Base-by-base conservation (phyloP, 2,329 filamentous ascomycete species). In the Aspergillus sp. region DNA sequence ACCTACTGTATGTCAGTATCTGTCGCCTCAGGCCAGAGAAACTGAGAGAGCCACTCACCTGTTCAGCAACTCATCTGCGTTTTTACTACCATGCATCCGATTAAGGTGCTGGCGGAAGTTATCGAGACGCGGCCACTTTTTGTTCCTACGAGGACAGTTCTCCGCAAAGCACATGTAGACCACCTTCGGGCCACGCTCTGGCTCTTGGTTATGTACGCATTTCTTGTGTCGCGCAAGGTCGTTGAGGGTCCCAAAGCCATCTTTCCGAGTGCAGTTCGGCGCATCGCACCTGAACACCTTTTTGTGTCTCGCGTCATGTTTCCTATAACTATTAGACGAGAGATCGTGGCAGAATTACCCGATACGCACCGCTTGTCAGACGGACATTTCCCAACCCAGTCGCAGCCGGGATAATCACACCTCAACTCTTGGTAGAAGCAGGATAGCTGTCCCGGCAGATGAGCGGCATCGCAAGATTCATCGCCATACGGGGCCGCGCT, bases 71-170 rank as follows among this genome's bases (percentile, higher is more conserved):
- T 60, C 51, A 0, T 64, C 50, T 1, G 58, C 43, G 35, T 69
- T 53, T 25, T 67, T 58, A 4, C 67, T 52, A 1, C 51, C 40
- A 53, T 94, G 86, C 47, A 84, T 75, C 8, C 80, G 73, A 30
- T 63, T 67, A 28, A 93, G 68, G 52, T 95, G 88, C 22, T 80
- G 76, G 39, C 79, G 79, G 55, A 94, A 94, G 50, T 95, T 95
- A 57, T 95, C 88, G 31, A 79, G 67, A 14, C 88, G 74, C 1
- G 82, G 80, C 84, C 84, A 94, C 22, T 70, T 62, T 53, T 93
- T 93, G 1, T 64, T 64, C 40, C 67, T 78, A 15, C 65, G 71
- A 15, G 61, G 66, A 47, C 81, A 86, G 14, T 61, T 48, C 5
- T 58, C 58, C 4, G 72, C 61, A 31, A 67, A 68, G 51, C 83